Evolutionary conservation across 306 rosid species (phyloP), one percentile per base, ranked within the genome.

Genomic region (Ormosia semicastrata): DNA sequence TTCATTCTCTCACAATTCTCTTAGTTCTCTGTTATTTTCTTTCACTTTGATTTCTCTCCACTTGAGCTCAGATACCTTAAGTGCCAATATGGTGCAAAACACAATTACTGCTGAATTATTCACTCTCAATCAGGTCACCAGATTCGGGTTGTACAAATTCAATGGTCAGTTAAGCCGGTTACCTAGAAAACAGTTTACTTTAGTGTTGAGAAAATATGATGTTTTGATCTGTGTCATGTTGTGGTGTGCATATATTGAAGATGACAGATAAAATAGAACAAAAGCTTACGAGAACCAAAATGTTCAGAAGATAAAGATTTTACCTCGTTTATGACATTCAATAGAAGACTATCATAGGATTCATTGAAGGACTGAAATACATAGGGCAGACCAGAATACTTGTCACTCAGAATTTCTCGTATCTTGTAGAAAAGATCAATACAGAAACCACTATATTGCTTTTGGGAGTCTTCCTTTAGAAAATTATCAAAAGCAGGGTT

Each of bases 361-460:
- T 77, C 85, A 41, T 71, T 5, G 43, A 79, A 17, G 47, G 76
- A 4, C 0, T 8, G 0, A n/a, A 87, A 85, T 5, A 32, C 5
- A 47, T 65, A 89, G 5, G 85, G 91, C 47, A 92, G 75, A 39
- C 75, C 66, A 64, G 74, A 80, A 44, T 86, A 86, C 32, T 36
- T 49, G 40, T 74, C 36, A 30, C 56, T 56, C 15, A 92, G 72
- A 7, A 41, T 52, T 12, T 5, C 7, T 54, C n/a, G n/a, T 73
- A 60, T 73, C 9, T 4, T 15, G 1, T 15, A 0, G 36, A 92
- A 92, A 76, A 90, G 30, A 0, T 34, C 69, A 64, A 89, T 83
- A 85, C 91, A 89, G 59, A 90, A 88, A 18, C 97, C 97, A 4
- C 5, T 33, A 57, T 80, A 75, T 8, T 53, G 12, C 2, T 78